These are phyloP conservation scores for Prasinococcaceae sp. DNA, from an alignment of 139 green algal genomes.

Conservation along the genomic window DNA sequence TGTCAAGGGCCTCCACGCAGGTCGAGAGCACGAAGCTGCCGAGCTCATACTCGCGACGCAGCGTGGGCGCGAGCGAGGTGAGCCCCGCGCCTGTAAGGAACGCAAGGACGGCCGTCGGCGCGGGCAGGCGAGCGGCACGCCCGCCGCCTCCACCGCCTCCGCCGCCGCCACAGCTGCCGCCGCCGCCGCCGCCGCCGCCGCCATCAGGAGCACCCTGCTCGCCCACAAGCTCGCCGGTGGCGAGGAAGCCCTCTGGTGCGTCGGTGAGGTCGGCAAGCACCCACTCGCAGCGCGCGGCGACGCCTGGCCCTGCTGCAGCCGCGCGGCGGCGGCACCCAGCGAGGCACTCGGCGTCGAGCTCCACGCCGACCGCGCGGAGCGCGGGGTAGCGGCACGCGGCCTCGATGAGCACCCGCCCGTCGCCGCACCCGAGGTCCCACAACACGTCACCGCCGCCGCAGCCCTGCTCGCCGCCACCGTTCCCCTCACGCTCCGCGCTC, in stretches of 20 bases:
- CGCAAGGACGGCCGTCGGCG: background rate
- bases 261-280: background rate
- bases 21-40: background rate
- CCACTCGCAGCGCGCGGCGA: background rate
- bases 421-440: conserved; percentile 8
- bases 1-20: conserved; percentile 3
- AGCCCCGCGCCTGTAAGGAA: conserved; percentile 2
- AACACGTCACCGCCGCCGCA: too few relatives aligned
- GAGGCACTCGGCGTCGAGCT: conserved; percentile 3
- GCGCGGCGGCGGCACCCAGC: background rate
- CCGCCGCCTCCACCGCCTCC: too few relatives aligned
- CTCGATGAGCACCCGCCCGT: background rate
- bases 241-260: background rate
- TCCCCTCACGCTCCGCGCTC: too few relatives aligned
- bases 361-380: conserved; percentile 1
- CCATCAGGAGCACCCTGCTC: too few relatives aligned
- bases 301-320: background rate
- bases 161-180: too few relatives aligned
- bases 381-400: conserved; percentile 1
- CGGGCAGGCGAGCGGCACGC: too few relatives aligned
- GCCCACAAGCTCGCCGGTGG: background rate
- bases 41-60: background rate
- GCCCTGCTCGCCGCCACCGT: too few relatives aligned
- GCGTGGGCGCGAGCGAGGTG: background rate
- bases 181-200: too few relatives aligned